These are phyloP conservation scores for Dentipellis sp. DNA, from an alignment of 768 basidiomycete genomes.

Conservation along the genomic window DNA sequence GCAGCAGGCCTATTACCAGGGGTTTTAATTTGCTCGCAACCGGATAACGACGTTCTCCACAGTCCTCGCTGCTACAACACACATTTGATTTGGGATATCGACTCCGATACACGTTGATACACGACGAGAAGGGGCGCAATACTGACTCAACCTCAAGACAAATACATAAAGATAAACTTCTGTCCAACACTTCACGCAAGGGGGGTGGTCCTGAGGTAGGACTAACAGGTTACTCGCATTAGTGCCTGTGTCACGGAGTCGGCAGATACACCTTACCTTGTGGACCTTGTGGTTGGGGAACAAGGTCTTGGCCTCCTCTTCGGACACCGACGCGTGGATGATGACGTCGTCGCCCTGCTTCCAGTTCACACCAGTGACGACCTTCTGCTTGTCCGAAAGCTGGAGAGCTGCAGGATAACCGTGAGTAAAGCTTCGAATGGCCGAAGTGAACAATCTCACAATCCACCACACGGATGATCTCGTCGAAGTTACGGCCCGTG, in stretches of 20 bases:
- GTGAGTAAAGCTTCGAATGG: slow-evolving; percentile 5
- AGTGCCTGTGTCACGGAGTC: not conserved
- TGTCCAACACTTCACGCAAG: slow-evolving; percentile 6
- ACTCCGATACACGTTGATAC: too few relatives aligned
- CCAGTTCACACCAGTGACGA: slow-evolving; percentile 95
- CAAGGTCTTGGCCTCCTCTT: slow-evolving; percentile 84
- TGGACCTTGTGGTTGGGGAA: slow-evolving; percentile 81
- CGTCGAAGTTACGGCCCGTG: slow-evolving; percentile 88
- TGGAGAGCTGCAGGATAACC: slow-evolving; percentile 56
- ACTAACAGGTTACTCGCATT: slow-evolving; percentile 30
- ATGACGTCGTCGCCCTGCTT: slow-evolving; percentile 90
- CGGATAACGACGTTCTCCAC: too few relatives aligned
- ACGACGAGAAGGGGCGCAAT: too few relatives aligned
- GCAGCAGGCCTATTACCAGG: too few relatives aligned
- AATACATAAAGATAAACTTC: slow-evolving; percentile 4
- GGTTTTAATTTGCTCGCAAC: too few relatives aligned
- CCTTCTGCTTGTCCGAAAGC: slow-evolving; percentile 74
- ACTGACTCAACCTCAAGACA: not conserved
- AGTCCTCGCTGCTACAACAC: too few relatives aligned
- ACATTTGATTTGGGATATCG: too few relatives aligned
- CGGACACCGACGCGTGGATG: slow-evolving; percentile 73
- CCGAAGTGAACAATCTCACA: not conserved
- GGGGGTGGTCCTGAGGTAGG: slow-evolving; percentile 83
- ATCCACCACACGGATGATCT: slow-evolving; percentile 43
- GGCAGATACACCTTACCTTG: slow-evolving; percentile 40